A percentile compares a stretch with the other conserved stretches of the same genome.
Evolutionary conservation across 192 early-diverging fungal species (phyloP).

Genomic region (Podila clonocystis): DNA sequence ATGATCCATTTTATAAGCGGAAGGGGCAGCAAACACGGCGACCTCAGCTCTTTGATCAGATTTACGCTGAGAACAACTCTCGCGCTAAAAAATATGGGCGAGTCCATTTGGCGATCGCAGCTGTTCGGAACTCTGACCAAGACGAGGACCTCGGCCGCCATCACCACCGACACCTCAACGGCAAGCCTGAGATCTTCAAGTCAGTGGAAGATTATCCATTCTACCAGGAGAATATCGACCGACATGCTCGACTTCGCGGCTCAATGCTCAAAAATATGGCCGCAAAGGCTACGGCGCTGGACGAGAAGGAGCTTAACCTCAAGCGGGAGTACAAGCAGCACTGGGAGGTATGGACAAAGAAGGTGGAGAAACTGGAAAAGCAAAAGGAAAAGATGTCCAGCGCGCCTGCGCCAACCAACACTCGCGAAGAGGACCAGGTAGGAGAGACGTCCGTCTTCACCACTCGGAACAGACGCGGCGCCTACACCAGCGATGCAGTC

Average conservation of each 20-base stretch:
- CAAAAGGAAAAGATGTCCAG: constrained; percentile 48
- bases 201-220: constrained; percentile 56
- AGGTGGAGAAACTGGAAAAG: constrained; percentile 53
- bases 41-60: constrained; percentile 55
- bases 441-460: constrained; percentile 30
- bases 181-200: constrained; percentile 42
- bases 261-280: constrained; percentile 34
- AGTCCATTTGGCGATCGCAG: constrained; percentile 38
- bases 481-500: constrained; percentile 75
- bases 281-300: constrained; percentile 27
- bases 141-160: constrained; percentile 12
- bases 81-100: constrained; percentile 49
- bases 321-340: constrained; percentile 58
- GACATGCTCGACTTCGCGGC: constrained; percentile 27
- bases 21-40: constrained; percentile 43
- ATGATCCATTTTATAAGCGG: constrained; percentile 36
- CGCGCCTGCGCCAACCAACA: constrained; percentile 16
- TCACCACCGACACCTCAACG: constrained; percentile 24
- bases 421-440: constrained; percentile 39
- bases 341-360: constrained; percentile 58
- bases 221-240: constrained; percentile 53
- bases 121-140: constrained; percentile 9
- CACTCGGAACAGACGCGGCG: constrained; percentile 43
- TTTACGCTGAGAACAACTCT: constrained; percentile 50
- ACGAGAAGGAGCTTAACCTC: constrained; percentile 53